Conservation (phyloP, 2,329 filamentous ascomycete genomes). For the Emericellopsis cladophorae region DNA sequence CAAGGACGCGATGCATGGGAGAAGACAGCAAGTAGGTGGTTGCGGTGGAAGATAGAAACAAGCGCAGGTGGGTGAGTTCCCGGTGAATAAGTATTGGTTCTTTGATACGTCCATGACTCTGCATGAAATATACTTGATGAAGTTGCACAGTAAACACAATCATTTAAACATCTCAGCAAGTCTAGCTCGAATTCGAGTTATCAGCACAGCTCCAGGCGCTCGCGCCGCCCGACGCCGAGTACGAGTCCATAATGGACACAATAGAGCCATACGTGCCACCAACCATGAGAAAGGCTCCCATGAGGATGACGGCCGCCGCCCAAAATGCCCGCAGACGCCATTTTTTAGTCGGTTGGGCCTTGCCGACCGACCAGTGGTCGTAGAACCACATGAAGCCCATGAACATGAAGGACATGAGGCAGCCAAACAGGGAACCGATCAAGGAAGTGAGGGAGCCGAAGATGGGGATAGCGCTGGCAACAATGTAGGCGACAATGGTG, state of each 20-base stretch:
- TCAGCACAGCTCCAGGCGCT: slow-evolving; percentile 6
- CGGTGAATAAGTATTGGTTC: too few relatives aligned
- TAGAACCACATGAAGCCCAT: slow-evolving; percentile 28
- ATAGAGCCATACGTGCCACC: slow-evolving; percentile 5
- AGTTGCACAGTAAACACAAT: too few relatives aligned
- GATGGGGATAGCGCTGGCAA: slow-evolving; percentile 5
- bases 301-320: too few relatives aligned
- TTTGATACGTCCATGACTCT: too few relatives aligned
- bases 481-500: slow-evolving; percentile 12
- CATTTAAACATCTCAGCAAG: too few relatives aligned
- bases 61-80: too few relatives aligned
- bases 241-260: slow-evolving; percentile 3
- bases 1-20: not conserved
- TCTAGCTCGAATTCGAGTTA: slow-evolving; percentile 4
- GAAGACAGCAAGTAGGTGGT: not conserved
- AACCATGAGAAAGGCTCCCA: slow-evolving; percentile 1
- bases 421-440: slow-evolving; percentile 12
- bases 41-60: too few relatives aligned
- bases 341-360: not conserved
- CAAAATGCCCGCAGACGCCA: not conserved
- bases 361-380: slow-evolving; percentile 20
- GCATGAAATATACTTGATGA: too few relatives aligned
- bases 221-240: slow-evolving; percentile 1
- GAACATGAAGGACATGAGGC: slow-evolving; percentile 12
- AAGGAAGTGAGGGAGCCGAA: slow-evolving; percentile 13